Evolutionary conservation across 2,329 filamentous ascomycete genomes (phyloP).

Genomic region (Fusarium compactum): DNA sequence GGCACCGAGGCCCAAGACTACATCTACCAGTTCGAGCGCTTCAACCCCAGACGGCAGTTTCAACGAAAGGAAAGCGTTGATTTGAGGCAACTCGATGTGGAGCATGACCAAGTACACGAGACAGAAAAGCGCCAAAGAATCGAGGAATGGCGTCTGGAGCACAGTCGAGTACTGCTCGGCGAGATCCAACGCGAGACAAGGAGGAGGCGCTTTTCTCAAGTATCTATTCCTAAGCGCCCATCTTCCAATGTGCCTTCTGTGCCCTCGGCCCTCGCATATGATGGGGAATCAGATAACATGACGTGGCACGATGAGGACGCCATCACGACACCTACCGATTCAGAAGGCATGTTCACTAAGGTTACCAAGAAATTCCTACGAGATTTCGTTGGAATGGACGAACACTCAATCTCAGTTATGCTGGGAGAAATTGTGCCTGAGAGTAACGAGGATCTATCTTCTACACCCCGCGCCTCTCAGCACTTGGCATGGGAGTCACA

Average conservation of each 20-base stretch:
- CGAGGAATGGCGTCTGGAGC: conserved; percentile 91
- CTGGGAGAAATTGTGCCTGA: conserved; percentile 82
- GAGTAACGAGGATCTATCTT: conserved; percentile 60
- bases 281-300: conserved; percentile 55
- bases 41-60: conserved; percentile 77
- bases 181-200: conserved; percentile 90
- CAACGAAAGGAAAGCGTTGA: conserved; percentile 67
- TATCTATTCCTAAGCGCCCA: conserved; percentile 54
- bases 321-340: conserved; percentile 59
- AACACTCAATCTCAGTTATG: conserved; percentile 84
- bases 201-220: conserved; percentile 73
- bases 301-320: conserved; percentile 67
- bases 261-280: conserved; percentile 46
- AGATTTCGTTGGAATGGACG: conserved; percentile 92
- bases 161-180: conserved; percentile 85
- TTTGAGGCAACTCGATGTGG: conserved; percentile 62
- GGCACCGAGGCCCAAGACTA: conserved; percentile 78
- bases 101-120: conserved; percentile 70
- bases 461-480: conserved; percentile 60
- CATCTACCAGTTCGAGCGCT: conserved; percentile 88
- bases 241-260: conserved; percentile 46
- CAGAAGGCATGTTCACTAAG: conserved; percentile 80
- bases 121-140: conserved; percentile 84
- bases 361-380: conserved; percentile 88
- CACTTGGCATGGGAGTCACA: conserved; percentile 47